Evolutionary conservation across 805 yeast genomes (phyloP), one percentile per base, ranked within the genome.

Genomic region (Candida ulmi): DNA sequence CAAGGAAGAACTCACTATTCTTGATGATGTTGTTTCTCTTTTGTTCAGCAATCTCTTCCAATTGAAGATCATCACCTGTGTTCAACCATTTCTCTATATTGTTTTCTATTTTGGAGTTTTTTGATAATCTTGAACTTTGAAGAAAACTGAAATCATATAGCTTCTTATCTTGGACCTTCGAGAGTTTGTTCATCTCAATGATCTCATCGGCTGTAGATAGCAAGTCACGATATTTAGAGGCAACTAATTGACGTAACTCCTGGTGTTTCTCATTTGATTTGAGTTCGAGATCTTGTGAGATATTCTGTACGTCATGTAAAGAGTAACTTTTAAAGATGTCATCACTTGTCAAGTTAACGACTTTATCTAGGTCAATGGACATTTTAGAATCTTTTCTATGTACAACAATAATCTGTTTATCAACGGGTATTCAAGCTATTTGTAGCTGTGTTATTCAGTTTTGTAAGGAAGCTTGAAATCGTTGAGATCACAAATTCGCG

Each of bases 141-240:
- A 47, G 29, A 39, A 55, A 55, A 31, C 52, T 45, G 23, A 55
- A 30, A 2, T 46, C 45, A 25, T 55, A 55, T 5, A 55, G 40
- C 15, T 35, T 28, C 8, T 13, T n/a, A 41, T 55, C 60, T 26
- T 48, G 46, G 3, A 5, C 5, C 26, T 47, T 40, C 7, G 52
- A 42, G 2, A 49, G n/a, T 4, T 32, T 37, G 15, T 54, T 43
- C 55, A 54, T 54, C 8, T 40, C 43, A 9, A 51, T 47, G 11
- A 55, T 55, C 32, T 44, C 40, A 33, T 55, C 58, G n/a, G 56
- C 57, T 1, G 55, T 54, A 5, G 45, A 36, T 5, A 55, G 30
- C 3, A 55, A 37, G 23, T 55, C 57, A 33, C 58, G 39, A 33
- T 55, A 55, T 31, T 54, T 50, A 5, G 47, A 44, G 6, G 54